phyloP scores from a whole-genome alignment of 495 filamentous ascomycete species.

The Aspergillus carlsbadensis region DNA sequence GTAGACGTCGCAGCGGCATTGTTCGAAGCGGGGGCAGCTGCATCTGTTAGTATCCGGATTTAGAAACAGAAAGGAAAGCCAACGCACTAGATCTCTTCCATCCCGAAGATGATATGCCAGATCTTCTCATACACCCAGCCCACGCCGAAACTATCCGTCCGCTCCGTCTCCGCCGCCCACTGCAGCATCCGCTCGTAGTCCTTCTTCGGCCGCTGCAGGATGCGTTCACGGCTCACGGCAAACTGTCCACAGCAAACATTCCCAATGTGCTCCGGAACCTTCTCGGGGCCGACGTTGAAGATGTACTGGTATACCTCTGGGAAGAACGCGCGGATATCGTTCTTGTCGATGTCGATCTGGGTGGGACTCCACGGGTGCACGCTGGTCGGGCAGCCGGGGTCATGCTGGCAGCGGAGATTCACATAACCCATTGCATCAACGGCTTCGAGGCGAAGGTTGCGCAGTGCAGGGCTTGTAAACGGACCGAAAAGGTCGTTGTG shows the following conservation, averaged over 20 bases:
- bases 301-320: constrained; percentile 34
- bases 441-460: constrained; percentile 33
- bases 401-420: constrained; percentile 41
- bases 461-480: constrained; percentile 27
- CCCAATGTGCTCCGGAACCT: constrained; percentile 40
- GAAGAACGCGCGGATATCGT: constrained; percentile 38
- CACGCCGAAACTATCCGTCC: constrained; percentile 39
- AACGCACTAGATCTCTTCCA: constrained; percentile 39
- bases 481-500: constrained; percentile 45
- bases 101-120: constrained; percentile 45
- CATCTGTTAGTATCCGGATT: neutral
- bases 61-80: neutral
- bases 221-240: constrained; percentile 42
- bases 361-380: constrained; percentile 31
- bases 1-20: constrained; percentile 45
- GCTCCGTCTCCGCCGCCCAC: constrained; percentile 36
- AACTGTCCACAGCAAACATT: constrained; percentile 53
- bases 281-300: constrained; percentile 23
- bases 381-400: constrained; percentile 37
- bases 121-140: constrained; percentile 45
- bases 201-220: constrained; percentile 33
- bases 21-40: constrained; percentile 41
- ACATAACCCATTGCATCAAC: constrained; percentile 41
- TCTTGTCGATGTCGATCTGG: constrained; percentile 32
- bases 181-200: constrained; percentile 45